Base-by-base conservation (phyloP, 192 early-diverging fungal genomes). In the Rhizoclosmatium sp. region DNA sequence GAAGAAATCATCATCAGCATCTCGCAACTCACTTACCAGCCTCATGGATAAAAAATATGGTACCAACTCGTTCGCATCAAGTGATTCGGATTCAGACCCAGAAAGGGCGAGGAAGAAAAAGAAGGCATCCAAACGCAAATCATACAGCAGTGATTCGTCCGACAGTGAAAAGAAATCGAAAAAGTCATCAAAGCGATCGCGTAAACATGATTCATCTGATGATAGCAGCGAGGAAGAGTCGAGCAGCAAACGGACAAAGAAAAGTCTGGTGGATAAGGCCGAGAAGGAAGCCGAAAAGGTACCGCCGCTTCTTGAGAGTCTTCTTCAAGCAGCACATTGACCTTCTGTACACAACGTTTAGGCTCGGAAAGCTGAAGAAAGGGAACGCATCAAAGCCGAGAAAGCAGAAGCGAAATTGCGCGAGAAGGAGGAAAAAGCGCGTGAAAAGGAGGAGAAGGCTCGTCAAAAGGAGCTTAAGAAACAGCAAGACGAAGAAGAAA, bases 381-480 rank as follows among this genome's bases (percentile, higher is more conserved):
- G 40, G 45, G 73, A 60, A 45, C 58, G 73, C 4, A 21, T 75
- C 1, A 44, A 47, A 42, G 59, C n/a, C 9, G 73, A 75, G 42
- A 64, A 64, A 41, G 39, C 39, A 45, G 67, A 79, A 60, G 42
- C 12, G 16, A 79, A 79, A 58, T 4, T 40, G 41, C 59, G 14
- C 2, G 49, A 71, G 60, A 71, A 42, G 3, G 73, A 75, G 42
- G 73, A n/a, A 21, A 75, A 75, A 46, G 60, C 14, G 21, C 73
- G 51, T 56, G 54, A 79, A 78, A 78, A 73, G 44, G 71, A 73
- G 56, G 14, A 7, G 23, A 31, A 40, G 23, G 59, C 58, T 21
- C 48, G 41, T 12, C 9, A 73, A 46, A 75, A 71, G 45, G 68
- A 71, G 40, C 46, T 14, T 21, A 47, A 54, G 23, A 79, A 79